Base-by-base conservation (phyloP, 116 monocot species). In the Thalassia testudinum region DNA sequence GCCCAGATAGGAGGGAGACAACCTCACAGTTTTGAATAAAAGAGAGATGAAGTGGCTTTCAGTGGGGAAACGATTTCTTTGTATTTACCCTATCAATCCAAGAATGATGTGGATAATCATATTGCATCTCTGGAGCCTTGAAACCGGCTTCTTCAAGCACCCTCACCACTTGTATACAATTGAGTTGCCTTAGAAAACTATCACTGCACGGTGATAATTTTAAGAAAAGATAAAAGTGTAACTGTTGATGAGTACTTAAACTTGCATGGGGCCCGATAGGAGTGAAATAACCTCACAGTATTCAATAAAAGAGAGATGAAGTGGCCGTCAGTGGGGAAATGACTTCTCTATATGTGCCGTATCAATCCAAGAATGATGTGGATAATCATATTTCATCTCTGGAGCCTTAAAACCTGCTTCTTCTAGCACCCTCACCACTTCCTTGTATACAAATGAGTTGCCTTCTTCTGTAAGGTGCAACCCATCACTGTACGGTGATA, bases 51-150 rank as follows among this genome's bases (percentile, higher is more conserved):
- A 34, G 10, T 34, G 3, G 30, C 3, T 34, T 5, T 34, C 10
- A 34, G 30, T 5, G 3, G 3, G 30, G 30, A 34, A 34, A 34
- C 3, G 30, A 34, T 34, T 34, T 34, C 10, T 34, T 10, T 34
- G 10, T 34, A 34, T 34, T 34, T 5, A 10, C 30, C 6, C 6
- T 34, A 58, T 78, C 61, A 14, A 95, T 81, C 43, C 55, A 8
- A 3, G 79, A 81, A 72, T 85, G 88, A 60, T 81, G 95, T 43
- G 85, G 95, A 54, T 88, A 88, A 68, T 95, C 95, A 55, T 69
- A 78, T 12, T 57, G 59, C 81, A 95, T 78, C 11, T 71, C 72
- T 37, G 70, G 61, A 27, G 88, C 74, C 44, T 1, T 8, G 21
- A 88, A 60, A 53, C 72, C 59, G 7, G 69, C 69, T 54, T 66